Base-by-base conservation (phyloP, 2,329 filamentous ascomycete genomes). In the Botrytis medusae region DNA sequence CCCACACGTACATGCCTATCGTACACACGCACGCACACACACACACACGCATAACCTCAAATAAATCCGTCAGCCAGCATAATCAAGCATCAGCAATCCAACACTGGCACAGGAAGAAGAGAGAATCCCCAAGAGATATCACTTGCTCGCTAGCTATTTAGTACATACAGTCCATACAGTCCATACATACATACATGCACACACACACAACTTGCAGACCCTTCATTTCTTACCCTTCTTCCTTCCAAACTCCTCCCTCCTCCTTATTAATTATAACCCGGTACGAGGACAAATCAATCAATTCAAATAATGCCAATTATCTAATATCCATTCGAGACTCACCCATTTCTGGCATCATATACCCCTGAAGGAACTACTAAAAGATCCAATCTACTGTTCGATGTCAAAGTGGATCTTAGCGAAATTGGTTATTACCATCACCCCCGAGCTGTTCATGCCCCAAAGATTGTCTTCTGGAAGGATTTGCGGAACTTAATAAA, bases 371-470 rank as follows among this genome's bases (percentile, higher is more conserved):
- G 60, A 68, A 68, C 71, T 67, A 72, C 71, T 68, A 60, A 46
- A 46, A 69, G 42, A 71, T 71, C 69, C 69, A 71, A 71, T 71
- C 59, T 71, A 71, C 69, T 64, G 46, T 72, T 72, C 62, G 51
- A 72, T 72, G 71, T 68, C 71, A 68, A 72, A 60, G 72, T 75
- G 72, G 73, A 74, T 65, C 67, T 72, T 73, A 77, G 76, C 76
- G 76, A 77, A 75, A 77, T 77, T 77, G 72, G 57, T 72, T 73
- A 69, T 59, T 74, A 72, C 74, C 69, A 73, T 67, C 75, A 74
- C 74, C 75, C 76, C 77, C 72, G 72, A 70, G 59, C 71, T 75
- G 63, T 77, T 78, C 73, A 77, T 77, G 75, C 76, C 74, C 73
- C 71, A 32, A 72, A 69, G 71, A 72, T 72, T 72, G 37, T 72